Conservation (phyloP, 129 eudicot genomes). For the Lactuca saligna region DNA sequence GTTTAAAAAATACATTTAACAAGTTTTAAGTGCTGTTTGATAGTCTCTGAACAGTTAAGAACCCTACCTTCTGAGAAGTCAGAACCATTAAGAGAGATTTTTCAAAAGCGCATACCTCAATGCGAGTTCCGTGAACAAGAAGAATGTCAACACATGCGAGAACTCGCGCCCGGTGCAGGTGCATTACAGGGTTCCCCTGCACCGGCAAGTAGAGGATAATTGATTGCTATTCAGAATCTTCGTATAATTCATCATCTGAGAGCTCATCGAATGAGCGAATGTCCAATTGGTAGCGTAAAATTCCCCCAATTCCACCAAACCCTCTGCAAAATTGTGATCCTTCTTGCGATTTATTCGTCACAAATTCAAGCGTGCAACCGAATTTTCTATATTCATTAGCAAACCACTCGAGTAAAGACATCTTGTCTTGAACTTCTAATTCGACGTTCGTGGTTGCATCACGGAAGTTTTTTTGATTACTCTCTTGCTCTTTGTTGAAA, state of each 20-base stretch:
- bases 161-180: conserved; percentile 31
- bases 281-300: conserved; percentile 41
- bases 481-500: conserved; percentile 34
- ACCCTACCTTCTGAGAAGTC: too few relatives aligned
- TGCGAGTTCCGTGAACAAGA: conserved; percentile 1
- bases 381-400: conserved; percentile 41
- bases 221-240: conserved; percentile 40
- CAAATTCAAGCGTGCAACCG: conserved; percentile 41
- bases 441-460: conserved; percentile 35
- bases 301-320: conserved; percentile 45
- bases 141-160: conserved; percentile 16
- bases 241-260: conserved; percentile 38
- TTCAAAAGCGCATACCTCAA: conserved; percentile 13
- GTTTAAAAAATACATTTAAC: too few relatives aligned
- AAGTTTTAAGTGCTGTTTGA: too few relatives aligned
- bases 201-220: conserved; percentile 27
- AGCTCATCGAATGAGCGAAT: conserved; percentile 41
- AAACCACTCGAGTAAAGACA: conserved; percentile 42
- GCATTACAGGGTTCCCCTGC: conserved; percentile 16
- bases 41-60: too few relatives aligned
- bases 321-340: conserved; percentile 48
- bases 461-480: conserved; percentile 35
- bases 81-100: too few relatives aligned
- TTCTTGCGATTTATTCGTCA: conserved; percentile 42
- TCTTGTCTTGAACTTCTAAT: conserved; percentile 38